These are phyloP conservation scores for Mortierella sp. DNA, from an alignment of 371 early-diverging fungal species.

Conservation along the genomic window DNA sequence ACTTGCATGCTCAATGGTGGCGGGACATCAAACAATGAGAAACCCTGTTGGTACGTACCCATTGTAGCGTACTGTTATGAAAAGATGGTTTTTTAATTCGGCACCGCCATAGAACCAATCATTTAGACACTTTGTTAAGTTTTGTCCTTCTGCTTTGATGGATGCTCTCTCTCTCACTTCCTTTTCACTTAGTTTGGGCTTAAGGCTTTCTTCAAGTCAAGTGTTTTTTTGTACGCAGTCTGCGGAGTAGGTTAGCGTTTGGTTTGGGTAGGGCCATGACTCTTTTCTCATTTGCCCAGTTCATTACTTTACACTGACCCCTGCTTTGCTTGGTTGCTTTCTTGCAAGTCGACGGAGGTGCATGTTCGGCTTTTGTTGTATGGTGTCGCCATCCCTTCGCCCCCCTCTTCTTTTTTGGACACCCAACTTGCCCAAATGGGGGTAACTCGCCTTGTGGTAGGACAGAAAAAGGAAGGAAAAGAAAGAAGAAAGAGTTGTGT, in stretches of 20 bases:
- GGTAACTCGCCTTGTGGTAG: not conserved
- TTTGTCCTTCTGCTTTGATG: not conserved
- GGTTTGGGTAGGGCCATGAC: not conserved
- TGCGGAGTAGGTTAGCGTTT: conserved; percentile 3
- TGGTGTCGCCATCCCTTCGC: not conserved
- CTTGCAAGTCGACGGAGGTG: too few relatives aligned
- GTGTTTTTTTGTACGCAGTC: not conserved
- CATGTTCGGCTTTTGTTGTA: too few relatives aligned
- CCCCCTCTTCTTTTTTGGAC: not conserved
- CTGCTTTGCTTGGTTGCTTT: not conserved
- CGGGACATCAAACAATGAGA: not conserved
- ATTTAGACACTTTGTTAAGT: not conserved
- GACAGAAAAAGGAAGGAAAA: not conserved
- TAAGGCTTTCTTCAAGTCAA: not conserved
- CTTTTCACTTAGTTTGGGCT: not conserved
- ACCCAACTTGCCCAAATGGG: conserved; percentile 5
- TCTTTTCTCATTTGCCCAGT: not conserved
- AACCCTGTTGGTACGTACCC: not conserved
- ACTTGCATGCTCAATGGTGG: not conserved
- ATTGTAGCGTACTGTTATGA: not conserved
- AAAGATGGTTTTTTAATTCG: not conserved
- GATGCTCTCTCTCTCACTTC: not conserved
- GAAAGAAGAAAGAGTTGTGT: not conserved
- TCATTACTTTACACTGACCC: not conserved
- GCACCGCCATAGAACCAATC: not conserved